Base-by-base conservation (phyloP, 768 basidiomycete genomes). In the Termitomyces sp. region DNA sequence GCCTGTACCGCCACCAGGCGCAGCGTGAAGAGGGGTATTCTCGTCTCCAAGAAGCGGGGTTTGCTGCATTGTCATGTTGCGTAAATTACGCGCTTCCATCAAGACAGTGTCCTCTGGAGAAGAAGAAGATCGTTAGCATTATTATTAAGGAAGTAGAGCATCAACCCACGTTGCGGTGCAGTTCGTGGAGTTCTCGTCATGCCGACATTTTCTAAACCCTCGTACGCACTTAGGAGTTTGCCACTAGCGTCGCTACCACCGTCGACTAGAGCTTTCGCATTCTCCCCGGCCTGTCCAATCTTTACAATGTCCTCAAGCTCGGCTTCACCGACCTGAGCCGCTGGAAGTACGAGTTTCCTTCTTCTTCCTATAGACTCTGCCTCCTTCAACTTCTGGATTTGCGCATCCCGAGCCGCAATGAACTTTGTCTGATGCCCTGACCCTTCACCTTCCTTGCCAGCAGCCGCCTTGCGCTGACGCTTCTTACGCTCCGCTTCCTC, bases 241-340 rank as follows among this genome's bases (percentile, higher is more conserved):
- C 85, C 87, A 58, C 87, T 94, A 13, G 93, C 90, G 62, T 92
- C 92, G 53, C 83, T 88, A 7, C 90, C 92, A 26, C 87, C 87
- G 20, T 79, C 83, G 10, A 94, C 94, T 63, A 98, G 67, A 4
- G 89, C 84, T 69, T 94, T 88, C 18, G 96, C 91, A 64, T 83
- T 88, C 74, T 96, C 94, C 3, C 93, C 88, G 0, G 90, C 89
- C 69, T 91, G 86, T 0, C 97, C 97, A 66, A 98, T 98, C 77
- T 98, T 99, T 62, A 97, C 96, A 60, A 99, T 98, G 62, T 98
- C 94, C 74, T 98, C 97, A 51, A 99, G 73, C 71, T 99, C 97
- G 3, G 81, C 73, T 73, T 99, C 97, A 9, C 93, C 91, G 16
- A 99, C 97, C 66, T 99, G 97, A 6, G 96, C 92, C 26, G 76